phyloP scores from a whole-genome alignment of 257 asterid genomes.

The Nicotiana sylvestris region DNA sequence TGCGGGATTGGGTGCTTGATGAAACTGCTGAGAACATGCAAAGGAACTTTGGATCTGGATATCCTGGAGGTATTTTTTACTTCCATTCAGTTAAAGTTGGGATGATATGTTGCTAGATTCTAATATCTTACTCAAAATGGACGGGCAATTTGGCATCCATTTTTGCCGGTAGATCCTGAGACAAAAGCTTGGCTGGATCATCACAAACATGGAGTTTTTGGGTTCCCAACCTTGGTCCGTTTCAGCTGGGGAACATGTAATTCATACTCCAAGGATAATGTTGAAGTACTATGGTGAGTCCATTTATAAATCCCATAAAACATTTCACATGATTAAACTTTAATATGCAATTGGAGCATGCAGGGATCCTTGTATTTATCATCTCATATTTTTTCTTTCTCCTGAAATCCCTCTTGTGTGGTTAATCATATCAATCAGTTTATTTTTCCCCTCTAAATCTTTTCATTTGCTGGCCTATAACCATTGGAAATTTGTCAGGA shows the following conservation, averaged over 20 bases:
- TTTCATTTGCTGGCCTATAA: neutral
- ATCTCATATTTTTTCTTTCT: neutral
- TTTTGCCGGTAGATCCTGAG: constrained; percentile 56
- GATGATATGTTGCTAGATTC: constrained; percentile 5
- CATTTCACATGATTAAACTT: neutral
- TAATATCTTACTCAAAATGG: neutral
- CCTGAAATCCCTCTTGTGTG: neutral
- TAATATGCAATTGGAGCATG: neutral
- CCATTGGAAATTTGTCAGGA: neutral
- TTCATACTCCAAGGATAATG: constrained; percentile 59
- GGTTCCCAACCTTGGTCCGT: constrained; percentile 92
- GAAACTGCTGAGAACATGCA: constrained; percentile 74
- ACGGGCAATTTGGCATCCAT: neutral
- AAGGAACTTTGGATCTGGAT: constrained; percentile 84
- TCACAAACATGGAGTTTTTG: constrained; percentile 79
- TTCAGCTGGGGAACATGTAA: constrained; percentile 98
- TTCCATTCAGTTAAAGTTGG: neutral
- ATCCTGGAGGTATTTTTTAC: constrained; percentile 75
- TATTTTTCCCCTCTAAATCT: neutral
- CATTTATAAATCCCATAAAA: neutral
- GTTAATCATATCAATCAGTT: neutral
- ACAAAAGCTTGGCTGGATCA: constrained; percentile 88
- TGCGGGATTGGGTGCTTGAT: constrained; percentile 72
- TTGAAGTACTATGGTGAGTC: constrained; percentile 76
- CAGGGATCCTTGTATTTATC: neutral